These are phyloP conservation scores for Pseudogymnoascus sp. DNA, from an alignment of 2,329 filamentous ascomycete genomes.

Conservation along the genomic window DNA sequence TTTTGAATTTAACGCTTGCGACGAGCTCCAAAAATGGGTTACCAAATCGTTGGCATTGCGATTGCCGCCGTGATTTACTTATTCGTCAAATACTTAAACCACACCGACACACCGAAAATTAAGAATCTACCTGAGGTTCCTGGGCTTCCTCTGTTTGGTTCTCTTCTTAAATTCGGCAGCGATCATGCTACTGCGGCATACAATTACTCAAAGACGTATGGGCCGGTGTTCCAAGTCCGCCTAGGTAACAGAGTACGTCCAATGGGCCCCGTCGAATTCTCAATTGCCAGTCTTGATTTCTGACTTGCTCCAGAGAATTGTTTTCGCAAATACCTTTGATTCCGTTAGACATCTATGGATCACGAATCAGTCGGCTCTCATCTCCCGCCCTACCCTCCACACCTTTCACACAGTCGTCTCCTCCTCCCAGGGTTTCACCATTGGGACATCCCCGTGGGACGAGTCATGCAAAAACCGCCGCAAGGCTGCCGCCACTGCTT, in stretches of 20 bases:
- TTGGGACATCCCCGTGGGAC: conserved; percentile 78
- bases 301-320: conserved; percentile 45
- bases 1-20: background rate
- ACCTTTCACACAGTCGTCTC: conserved; percentile 78
- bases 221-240: conserved; percentile 58
- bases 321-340: conserved; percentile 74
- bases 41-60: conserved; percentile 20
- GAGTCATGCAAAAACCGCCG: conserved; percentile 70
- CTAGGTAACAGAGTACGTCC: conserved; percentile 57
- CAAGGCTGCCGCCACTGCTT: conserved; percentile 70
- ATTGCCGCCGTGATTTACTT: conserved; percentile 24
- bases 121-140: conserved; percentile 56
- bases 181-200: conserved; percentile 48
- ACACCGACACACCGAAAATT: conserved; percentile 52
- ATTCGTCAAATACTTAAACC: conserved; percentile 30
- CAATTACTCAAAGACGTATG: conserved; percentile 53
- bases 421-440: conserved; percentile 70
- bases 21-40: conserved; percentile 7
- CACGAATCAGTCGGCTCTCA: conserved; percentile 68
- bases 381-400: conserved; percentile 70
- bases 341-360: conserved; percentile 70
- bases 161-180: conserved; percentile 52
- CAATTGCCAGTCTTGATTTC: background rate
- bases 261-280: background rate
- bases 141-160: conserved; percentile 56